Evolutionary conservation across 2,329 filamentous ascomycete genomes (phyloP).

Genomic region (Stemphylium beticola): DNA sequence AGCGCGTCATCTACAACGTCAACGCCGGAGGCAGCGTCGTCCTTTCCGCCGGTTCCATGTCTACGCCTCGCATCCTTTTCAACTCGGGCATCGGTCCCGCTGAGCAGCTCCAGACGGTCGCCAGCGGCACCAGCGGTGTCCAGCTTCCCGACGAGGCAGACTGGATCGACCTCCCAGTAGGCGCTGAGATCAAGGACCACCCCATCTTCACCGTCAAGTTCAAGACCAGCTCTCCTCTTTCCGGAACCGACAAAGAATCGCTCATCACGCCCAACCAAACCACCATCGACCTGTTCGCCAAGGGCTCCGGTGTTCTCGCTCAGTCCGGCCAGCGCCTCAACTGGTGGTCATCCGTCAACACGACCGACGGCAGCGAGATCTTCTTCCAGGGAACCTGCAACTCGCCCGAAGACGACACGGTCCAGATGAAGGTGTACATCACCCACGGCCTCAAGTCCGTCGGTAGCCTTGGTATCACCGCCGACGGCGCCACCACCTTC

Average conservation of each 20-base stretch:
- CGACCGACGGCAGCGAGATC: conserved; percentile 48
- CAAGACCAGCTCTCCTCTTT: conserved; percentile 30
- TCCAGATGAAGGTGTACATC: conserved; percentile 59
- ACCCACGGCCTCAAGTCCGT: conserved; percentile 67
- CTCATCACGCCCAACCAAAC: conserved; percentile 40
- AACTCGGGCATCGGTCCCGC: conserved; percentile 71
- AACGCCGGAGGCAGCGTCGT: conserved; percentile 68
- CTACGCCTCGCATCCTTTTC: conserved; percentile 70
- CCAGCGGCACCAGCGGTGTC: conserved; percentile 48
- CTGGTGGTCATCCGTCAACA: conserved; percentile 56
- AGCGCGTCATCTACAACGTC: conserved; percentile 59
- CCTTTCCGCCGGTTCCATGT: conserved; percentile 70
- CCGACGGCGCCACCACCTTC: conserved; percentile 50
- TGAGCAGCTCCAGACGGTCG: conserved; percentile 54
- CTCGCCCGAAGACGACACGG: conserved; percentile 43
- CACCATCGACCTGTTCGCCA: conserved; percentile 41
- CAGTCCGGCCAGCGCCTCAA: conserved; percentile 57
- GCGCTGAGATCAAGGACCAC: conserved; percentile 51
- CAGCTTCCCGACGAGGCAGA: conserved; percentile 51
- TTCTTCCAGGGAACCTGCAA: conserved; percentile 57
- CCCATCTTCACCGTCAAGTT: conserved; percentile 46
- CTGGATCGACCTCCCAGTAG: conserved; percentile 59
- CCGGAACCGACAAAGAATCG: conserved; percentile 26
- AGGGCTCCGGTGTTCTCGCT: conserved; percentile 51
- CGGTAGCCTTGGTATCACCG: conserved; percentile 58